Evolutionary conservation across 805 yeast genomes (phyloP), one percentile per base, ranked within the genome.

Genomic region (Metschnikowia corniflorae): DNA sequence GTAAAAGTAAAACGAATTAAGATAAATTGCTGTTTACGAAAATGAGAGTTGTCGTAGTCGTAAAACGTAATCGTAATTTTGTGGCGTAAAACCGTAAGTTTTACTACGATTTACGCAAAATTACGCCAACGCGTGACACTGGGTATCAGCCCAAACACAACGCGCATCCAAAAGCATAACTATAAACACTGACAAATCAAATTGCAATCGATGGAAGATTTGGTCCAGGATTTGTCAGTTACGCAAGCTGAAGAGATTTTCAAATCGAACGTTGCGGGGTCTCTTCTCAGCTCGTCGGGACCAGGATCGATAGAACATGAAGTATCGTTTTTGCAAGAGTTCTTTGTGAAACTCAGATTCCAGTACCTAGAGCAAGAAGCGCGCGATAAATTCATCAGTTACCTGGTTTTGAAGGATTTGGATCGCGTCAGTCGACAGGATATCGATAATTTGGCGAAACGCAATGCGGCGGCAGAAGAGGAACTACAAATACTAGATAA

Each of bases 361-460:
- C 72, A 79, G 38, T 83, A 78, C 51, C 54, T 81, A 27, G 91
- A 83, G 53, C 84, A 81, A 49, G 88, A 81, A 44, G 72, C 87
- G 4, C 75, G 83, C 43, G 85, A 81, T 45, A 73, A 75, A 54
- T 82, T 83, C 55, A 59, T 83, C 24, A 59, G 83, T 24, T 61
- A 65, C 18, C 59, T 82, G 7, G 60, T 77, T 9, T 31, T 43
- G 14, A 39, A 37, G 64, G 58, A 34, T 60, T 57, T 37, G 47
- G 59, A 49, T 53, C 1, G 48, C 20, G 50, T 65, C 12, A 59
- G 58, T 19, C 61, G 54, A 14, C 50, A 46, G n/a, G 72, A 68
- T 16, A 57, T 68, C 8, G 50, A 54, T 36, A 47, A 49, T 14
- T 49, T 60, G 6, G 54, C 54, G 29, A 23, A 26, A n/a, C 25